These are phyloP conservation scores for Leccinum variabile DNA, from an alignment of 1,284 basidiomycete species.

Conservation along the genomic window DNA sequence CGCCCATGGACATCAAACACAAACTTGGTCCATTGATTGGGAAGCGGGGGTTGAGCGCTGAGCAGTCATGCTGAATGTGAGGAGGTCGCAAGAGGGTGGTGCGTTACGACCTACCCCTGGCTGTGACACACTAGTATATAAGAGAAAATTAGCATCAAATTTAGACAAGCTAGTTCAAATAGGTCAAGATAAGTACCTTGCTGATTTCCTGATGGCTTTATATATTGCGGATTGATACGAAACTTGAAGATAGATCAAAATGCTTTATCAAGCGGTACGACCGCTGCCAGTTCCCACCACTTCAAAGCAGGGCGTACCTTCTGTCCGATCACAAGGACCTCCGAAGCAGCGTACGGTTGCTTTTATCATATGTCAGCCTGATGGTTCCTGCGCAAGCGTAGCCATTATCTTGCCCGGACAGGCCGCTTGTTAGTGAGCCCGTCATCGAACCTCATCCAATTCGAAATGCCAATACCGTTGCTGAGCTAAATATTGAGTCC, in stretches of 20 bases:
- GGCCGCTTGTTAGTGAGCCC: slow-evolving; percentile 34
- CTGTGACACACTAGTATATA: neutral
- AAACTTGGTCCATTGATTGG: slow-evolving; percentile 31
- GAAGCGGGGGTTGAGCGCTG: slow-evolving; percentile 12
- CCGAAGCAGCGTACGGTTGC: too few species aligned
- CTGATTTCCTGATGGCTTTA: neutral
- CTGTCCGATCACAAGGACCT: neutral
- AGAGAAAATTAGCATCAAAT: too few species aligned
- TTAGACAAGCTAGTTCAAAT: too few species aligned
- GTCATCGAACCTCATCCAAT: slow-evolving; percentile 59
- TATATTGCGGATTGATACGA: neutral
- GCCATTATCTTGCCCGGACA: too few species aligned
- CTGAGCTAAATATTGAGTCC: slow-evolving; percentile 53
- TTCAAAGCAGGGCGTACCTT: neutral
- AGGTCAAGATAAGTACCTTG: too few species aligned
- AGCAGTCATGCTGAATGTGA: slow-evolving; percentile 21
- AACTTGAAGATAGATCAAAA: neutral
- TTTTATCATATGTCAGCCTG: too few species aligned
- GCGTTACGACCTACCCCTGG: neutral
- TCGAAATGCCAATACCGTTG: slow-evolving; percentile 66
- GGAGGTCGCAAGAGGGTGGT: neutral
- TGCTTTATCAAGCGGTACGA: neutral
- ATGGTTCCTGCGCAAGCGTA: too few species aligned
- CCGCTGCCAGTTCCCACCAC: too few species aligned
- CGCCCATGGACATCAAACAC: slow-evolving; percentile 38